Evolutionary conservation across 495 filamentous ascomycete genomes (phyloP).

Genomic region (Bacidia rubella): DNA sequence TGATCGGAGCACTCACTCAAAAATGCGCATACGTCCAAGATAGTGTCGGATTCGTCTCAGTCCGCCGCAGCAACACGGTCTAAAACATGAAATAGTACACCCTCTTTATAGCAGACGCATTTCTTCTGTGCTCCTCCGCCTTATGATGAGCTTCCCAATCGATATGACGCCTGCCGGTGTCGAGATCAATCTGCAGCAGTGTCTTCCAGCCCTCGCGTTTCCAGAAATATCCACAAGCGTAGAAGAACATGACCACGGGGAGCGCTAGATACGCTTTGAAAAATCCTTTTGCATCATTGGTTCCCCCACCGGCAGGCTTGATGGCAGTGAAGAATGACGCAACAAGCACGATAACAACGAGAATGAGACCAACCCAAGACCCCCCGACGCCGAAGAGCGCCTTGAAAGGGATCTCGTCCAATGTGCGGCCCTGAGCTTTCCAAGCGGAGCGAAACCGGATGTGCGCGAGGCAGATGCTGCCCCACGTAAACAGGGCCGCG

Average conservation of each 20-base stretch:
- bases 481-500: constrained; percentile 43
- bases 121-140: too few relatives aligned
- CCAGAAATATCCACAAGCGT: constrained; percentile 41
- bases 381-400: constrained; percentile 51
- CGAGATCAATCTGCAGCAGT: constrained; percentile 45
- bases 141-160: too few relatives aligned
- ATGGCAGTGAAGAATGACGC: constrained; percentile 39
- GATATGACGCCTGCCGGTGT: constrained; percentile 45
- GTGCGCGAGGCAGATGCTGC: constrained; percentile 40
- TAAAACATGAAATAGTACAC: too few relatives aligned
- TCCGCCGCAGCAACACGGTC: too few relatives aligned
- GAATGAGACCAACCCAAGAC: constrained; percentile 46
- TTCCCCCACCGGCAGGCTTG: constrained; percentile 27
- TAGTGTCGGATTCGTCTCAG: too few relatives aligned
- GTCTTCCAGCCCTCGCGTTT: constrained; percentile 45
- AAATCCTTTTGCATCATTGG: constrained; percentile 38
- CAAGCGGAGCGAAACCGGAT: constrained; percentile 50
- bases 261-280: constrained; percentile 48
- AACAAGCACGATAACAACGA: constrained; percentile 46
- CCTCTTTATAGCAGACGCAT: too few relatives aligned
- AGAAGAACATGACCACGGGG: constrained; percentile 43
- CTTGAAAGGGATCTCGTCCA: constrained; percentile 57
- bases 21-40: too few relatives aligned
- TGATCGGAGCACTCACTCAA: too few relatives aligned
- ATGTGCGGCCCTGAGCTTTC: constrained; percentile 44